Evolutionary conservation across 306 rosid genomes (phyloP).

Genomic region (Lagenaria siceraria): DNA sequence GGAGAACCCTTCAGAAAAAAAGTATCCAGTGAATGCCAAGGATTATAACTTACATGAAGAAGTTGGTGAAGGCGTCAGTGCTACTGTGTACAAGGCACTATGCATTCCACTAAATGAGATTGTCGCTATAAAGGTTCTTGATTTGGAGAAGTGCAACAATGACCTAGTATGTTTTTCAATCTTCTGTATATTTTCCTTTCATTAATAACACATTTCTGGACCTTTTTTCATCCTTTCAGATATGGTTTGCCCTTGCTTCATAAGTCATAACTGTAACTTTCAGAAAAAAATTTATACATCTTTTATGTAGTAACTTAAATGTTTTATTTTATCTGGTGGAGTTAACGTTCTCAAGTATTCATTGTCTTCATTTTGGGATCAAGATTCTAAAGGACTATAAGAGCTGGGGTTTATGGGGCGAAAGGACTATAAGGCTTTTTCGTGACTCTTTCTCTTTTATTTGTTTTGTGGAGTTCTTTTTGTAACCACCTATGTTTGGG

Average conservation of each 20-base stretch:
- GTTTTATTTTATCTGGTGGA: neutral
- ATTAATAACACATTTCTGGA: neutral
- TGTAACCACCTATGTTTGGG: no score
- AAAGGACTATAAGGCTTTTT: no score
- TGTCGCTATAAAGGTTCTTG: constrained; percentile 87
- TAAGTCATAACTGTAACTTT: neutral
- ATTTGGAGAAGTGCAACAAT: constrained; percentile 73
- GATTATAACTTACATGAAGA: constrained; percentile 78
- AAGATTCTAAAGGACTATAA: neutral
- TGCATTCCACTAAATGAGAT: constrained; percentile 64
- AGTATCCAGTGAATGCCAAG: constrained; percentile 49
- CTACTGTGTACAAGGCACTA: constrained; percentile 75
- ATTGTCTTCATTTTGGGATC: neutral
- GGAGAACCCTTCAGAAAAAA: constrained; percentile 42
- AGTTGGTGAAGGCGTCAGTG: constrained; percentile 96
- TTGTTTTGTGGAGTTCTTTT: no score
- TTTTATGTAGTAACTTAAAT: neutral
- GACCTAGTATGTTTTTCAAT: constrained; percentile 44
- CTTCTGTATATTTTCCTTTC: neutral
- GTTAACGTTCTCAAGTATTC: neutral
- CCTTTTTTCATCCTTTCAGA: neutral
- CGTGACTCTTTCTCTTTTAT: no score
- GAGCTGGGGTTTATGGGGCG: neutral
- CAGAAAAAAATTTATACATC: neutral
- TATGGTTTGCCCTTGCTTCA: neutral